These are phyloP conservation scores for Sporothrix curviconia DNA, from an alignment of 2,329 filamentous ascomycete genomes.

Conservation along the genomic window DNA sequence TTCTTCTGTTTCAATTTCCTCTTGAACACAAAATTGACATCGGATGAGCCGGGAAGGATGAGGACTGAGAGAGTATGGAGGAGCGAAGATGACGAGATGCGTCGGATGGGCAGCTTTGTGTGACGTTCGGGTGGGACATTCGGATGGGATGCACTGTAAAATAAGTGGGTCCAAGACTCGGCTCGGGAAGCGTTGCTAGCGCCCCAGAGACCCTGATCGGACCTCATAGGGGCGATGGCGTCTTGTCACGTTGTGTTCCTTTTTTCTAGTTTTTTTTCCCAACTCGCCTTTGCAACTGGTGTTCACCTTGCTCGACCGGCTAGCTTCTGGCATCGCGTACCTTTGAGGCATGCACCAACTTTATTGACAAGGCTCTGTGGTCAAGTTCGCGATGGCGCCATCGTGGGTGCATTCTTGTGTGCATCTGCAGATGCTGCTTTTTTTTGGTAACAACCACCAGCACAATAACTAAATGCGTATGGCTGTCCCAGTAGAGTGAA, in stretches of 20 bases:
- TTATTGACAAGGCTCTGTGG: no score
- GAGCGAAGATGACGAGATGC: no score
- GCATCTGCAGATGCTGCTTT: neutral
- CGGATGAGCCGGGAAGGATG: no score
- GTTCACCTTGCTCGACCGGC: neutral
- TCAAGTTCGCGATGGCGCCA: neutral
- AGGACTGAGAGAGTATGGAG: no score
- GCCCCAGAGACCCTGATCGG: neutral
- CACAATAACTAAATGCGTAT: no score
- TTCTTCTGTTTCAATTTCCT: no score
- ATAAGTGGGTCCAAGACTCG: no score
- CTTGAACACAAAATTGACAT: no score
- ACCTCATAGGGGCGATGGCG: neutral
- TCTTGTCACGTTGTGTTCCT: neutral
- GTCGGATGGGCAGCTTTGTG: no score
- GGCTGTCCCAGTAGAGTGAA: no score
- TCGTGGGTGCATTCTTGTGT: conserved; percentile 2
- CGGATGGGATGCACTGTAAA: neutral
- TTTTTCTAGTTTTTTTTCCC: neutral
- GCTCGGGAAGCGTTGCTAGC: neutral
- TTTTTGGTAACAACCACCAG: neutral
- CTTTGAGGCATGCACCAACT: no score
- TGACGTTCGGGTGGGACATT: neutral
- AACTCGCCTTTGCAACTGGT: neutral
- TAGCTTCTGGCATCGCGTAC: neutral